A percentile compares a stretch with the other conserved stretches of the same genome.
These are phyloP conservation scores for Neurospora sp. DNA, from an alignment of 495 filamentous ascomycete genomes.

Conservation along the genomic window DNA sequence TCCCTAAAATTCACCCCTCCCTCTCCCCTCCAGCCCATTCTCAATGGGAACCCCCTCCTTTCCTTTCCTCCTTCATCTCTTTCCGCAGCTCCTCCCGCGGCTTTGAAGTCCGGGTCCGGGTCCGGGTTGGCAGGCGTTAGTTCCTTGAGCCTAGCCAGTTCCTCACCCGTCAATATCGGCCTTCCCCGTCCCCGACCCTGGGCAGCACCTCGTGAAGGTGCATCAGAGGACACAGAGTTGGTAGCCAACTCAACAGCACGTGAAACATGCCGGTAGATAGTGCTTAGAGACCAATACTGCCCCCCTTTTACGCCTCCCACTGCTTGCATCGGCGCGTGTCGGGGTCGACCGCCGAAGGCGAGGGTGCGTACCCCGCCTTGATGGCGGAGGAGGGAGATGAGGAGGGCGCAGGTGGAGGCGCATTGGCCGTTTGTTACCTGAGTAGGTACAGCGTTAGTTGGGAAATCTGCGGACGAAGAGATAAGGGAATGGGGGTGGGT, in stretches of 20 bases:
- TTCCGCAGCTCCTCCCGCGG: no score
- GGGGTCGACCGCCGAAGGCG: neutral
- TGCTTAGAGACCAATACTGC: neutral
- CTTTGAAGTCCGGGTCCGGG: no score
- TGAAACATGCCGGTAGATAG: neutral
- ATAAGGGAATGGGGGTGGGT: no score
- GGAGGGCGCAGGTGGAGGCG: neutral
- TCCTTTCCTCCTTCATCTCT: no score
- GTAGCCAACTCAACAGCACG: neutral
- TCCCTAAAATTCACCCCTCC: slow-evolving; percentile 1
- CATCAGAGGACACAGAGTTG: neutral
- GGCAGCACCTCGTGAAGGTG: no score
- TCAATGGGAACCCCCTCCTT: neutral
- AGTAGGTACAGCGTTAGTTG: no score
- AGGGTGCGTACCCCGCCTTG: neutral
- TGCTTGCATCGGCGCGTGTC: neutral
- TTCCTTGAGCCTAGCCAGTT: neutral
- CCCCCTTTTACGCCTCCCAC: neutral
- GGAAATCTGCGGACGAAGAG: no score
- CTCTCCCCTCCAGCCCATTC: neutral
- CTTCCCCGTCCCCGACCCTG: no score
- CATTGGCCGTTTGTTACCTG: neutral
- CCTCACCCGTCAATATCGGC: no score
- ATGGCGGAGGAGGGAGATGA: neutral
- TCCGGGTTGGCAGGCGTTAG: neutral